Evolutionary conservation across 306 rosid genomes (phyloP), one percentile per base, ranked within the genome.

Genomic region (Argentina anserina): DNA sequence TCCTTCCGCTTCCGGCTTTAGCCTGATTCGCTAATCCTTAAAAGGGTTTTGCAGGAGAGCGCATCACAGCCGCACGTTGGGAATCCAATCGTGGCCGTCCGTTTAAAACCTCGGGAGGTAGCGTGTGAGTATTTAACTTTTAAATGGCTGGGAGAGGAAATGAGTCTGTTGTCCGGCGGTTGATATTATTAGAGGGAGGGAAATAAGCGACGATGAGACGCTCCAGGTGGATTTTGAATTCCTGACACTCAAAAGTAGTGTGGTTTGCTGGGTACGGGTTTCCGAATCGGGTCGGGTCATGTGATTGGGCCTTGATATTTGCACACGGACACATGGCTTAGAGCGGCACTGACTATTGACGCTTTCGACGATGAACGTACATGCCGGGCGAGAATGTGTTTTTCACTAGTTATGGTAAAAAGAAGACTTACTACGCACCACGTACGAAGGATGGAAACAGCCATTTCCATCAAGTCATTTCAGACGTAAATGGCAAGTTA

Each of bases 11-110:
- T 61, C 66, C 42, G 58, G 37, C 67, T 10, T 6, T 46, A 14
- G 66, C 37, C 61, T 2, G 46, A n/a, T 80, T 75, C 84, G 56
- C 47, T 23, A 34, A 34, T 29, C 61, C 70, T 65, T 76, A 31
- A 11, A 2, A 47, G 66, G 59, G 23, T 28, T 52, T 40, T 26
- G 69, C 25, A 25, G 50, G 60, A 73, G 45, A 73, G 45, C 59
- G 64, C 18, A 31, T 65, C 43, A 29, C 43, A 42, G 67, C 43
- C 67, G 67, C 23, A 18, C 26, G 1, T 62, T 18, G 15, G 2
- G 0, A 26, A 20, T n/a, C 25, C 14, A 28, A 78, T 71, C 82
- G 6, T 9, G 10, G 15, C 75, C 80, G 80, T 70, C 20, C 46
- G n/a, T 20, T 25, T 0, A 1, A 4, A 29, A 39, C 25, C 25